Conservation (phyloP, 2,329 filamentous ascomycete species). For the Fusarium nurragi region DNA sequence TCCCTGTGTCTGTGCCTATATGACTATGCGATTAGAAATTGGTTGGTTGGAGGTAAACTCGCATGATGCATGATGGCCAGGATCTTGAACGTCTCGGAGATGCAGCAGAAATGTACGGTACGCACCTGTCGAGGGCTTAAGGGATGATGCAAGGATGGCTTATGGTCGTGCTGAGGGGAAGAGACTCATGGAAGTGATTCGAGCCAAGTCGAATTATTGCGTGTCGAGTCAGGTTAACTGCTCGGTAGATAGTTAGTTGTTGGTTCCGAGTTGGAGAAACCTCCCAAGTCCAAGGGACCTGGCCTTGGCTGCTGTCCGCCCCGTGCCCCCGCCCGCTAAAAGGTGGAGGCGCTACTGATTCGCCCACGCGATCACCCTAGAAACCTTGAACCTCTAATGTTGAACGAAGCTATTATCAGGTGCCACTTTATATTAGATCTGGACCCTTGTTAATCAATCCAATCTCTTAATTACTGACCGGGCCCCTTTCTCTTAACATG, state of each 20-base stretch:
- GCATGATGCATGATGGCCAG: slow-evolving; percentile 41
- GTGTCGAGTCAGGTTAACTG: background rate
- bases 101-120: background rate
- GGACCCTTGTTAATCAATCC: background rate
- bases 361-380: slow-evolving; percentile 37
- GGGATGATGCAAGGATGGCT: background rate
- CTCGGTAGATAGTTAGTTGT: slow-evolving; percentile 13
- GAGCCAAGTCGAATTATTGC: slow-evolving; percentile 3
- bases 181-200: background rate
- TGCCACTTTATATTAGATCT: slow-evolving; percentile 29
- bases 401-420: slow-evolving; percentile 34
- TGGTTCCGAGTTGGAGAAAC: slow-evolving; percentile 15
- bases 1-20: slow-evolving; percentile 18
- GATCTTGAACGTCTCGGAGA: slow-evolving; percentile 10
- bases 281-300: background rate
- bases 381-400: background rate
- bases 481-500: slow-evolving; percentile 8
- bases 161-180: background rate
- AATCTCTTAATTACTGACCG: slow-evolving; percentile 1
- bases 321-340: background rate
- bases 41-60: slow-evolving; percentile 37
- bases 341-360: slow-evolving; percentile 29
- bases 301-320: slow-evolving; percentile 8
- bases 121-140: slow-evolving; percentile 8
- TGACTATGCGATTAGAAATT: slow-evolving; percentile 39